Base-by-base conservation (phyloP, 805 yeast genomes). In the Brettanomyces nanus region DNA sequence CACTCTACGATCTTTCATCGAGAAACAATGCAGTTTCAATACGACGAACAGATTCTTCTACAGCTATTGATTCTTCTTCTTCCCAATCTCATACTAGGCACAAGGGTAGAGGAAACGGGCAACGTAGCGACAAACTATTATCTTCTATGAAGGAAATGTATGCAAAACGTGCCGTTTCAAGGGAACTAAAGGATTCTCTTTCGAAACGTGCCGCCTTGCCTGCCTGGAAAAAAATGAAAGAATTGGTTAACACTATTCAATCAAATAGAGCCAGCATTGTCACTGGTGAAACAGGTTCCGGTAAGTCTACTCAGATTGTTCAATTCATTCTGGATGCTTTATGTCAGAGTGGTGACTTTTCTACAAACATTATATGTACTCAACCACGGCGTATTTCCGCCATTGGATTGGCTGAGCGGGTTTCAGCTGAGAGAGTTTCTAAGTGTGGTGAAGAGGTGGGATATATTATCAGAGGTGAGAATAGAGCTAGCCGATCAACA, bases 231-330 rank as follows among this genome's bases (percentile, higher is more conserved):
- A 82, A 79, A 52, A 69, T 65, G 37, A 59, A 69, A 0, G 66
- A 72, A 5, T 66, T 90, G 28, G 68, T 84, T 2, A 49, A 71
- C 0, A 61, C 77, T 4, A 75, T 90, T 4, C 65, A 68, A 21
- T 43, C 64, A 0, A 73, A 83, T 52, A 75, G 75, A 44, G 82
- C 86, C 4, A 77, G 84, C 6, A 61, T 90, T 25, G 72, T 90
- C 27, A 90, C 97, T 2, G 98, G 97, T 56, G 98, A 92, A 56
- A 90, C 97, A 0, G 97, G 97, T 49, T 89, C 97, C 1, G 97
- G 97, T 48, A 90, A 90, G 53, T 85, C 96, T 1, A 90, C 98
- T 0, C 98, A 90, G 55, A 76, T 85, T 4, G 95, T 86, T 5
- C 98, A 90, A 56, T 90, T 87, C 47, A 65, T 90, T 17, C 61